A percentile compares a stretch with the other conserved stretches of the same genome.
Evolutionary conservation across 805 yeast genomes (phyloP).

Genomic region (Candida tibetensis): DNA sequence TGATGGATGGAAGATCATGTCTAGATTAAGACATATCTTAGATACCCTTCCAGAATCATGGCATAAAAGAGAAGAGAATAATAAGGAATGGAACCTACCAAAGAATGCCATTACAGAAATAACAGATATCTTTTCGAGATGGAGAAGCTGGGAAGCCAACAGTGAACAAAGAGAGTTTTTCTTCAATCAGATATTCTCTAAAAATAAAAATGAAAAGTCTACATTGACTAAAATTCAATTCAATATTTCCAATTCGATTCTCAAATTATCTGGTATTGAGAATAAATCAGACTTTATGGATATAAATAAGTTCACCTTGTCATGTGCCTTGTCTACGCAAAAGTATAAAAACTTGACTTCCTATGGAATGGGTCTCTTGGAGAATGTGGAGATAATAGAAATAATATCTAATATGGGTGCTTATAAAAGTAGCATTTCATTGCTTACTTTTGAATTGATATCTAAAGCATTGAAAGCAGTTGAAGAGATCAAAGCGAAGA

Average conservation of each 20-base stretch:
- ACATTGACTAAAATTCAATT: neutral
- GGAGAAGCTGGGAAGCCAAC: slow-evolving; percentile 92
- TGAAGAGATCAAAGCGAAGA: neutral
- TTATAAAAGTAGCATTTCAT: slow-evolving; percentile 21
- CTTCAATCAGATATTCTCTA: slow-evolving; percentile 31
- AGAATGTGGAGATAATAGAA: slow-evolving; percentile 6
- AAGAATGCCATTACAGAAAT: slow-evolving; percentile 53
- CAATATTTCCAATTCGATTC: slow-evolving; percentile 5
- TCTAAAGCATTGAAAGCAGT: neutral
- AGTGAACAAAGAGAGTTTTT: slow-evolving; percentile 56
- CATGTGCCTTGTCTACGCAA: slow-evolving; percentile 1
- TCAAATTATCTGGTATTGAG: slow-evolving; percentile 2
- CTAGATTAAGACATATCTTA: slow-evolving; percentile 73
- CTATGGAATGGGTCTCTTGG: slow-evolving; percentile 10
- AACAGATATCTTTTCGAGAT: slow-evolving; percentile 57
- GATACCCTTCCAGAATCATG: slow-evolving; percentile 56
- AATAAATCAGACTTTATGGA: slow-evolving; percentile 15
- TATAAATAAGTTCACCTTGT: slow-evolving; percentile 10
- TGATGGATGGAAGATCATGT: slow-evolving; percentile 84
- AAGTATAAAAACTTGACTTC: slow-evolving; percentile 5
- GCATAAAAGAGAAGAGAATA: slow-evolving; percentile 34
- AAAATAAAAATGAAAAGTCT: neutral
- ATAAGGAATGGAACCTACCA: slow-evolving; percentile 45
- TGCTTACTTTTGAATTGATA: slow-evolving; percentile 12
- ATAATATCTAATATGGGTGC: slow-evolving; percentile 13